Conservation (phyloP, 306 rosid species). For the Medicago lupulina region DNA sequence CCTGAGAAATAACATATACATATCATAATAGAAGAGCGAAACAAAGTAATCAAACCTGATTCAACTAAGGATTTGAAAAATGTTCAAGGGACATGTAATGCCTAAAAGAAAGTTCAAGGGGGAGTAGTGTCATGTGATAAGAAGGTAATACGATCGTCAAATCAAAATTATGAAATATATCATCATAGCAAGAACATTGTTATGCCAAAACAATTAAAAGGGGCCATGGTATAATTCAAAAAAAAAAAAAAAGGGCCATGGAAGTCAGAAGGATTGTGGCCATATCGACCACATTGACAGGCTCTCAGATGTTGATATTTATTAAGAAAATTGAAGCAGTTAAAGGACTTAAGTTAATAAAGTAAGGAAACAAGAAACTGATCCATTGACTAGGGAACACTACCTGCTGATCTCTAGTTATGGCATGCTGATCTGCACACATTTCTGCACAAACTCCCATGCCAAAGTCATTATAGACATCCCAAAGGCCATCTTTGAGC, state of each 20-base stretch:
- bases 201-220: neutral
- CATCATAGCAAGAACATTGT: slow-evolving; percentile 10
- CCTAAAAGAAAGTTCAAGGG: slow-evolving; percentile 25
- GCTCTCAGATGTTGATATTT: neutral
- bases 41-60: slow-evolving; percentile 27
- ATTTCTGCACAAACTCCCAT: slow-evolving; percentile 93
- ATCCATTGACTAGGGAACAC: slow-evolving; percentile 32
- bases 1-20: slow-evolving; percentile 56
- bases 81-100: neutral
- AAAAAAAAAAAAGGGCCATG: neutral
- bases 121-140: slow-evolving; percentile 26
- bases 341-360: slow-evolving; percentile 21
- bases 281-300: neutral
- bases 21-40: slow-evolving; percentile 4
- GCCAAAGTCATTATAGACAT: slow-evolving; percentile 84
- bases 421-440: slow-evolving; percentile 71
- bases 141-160: neutral
- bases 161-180: slow-evolving; percentile 31
- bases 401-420: slow-evolving; percentile 92
- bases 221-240: neutral
- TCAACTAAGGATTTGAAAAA: slow-evolving; percentile 33
- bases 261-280: neutral
- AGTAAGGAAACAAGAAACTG: slow-evolving; percentile 12
- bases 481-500: slow-evolving; percentile 98
- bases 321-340: slow-evolving; percentile 18